Percentiles rank a stretch among this genome's conserved stretches.
These are phyloP conservation scores for Oenanthe javanica DNA, from an alignment of 140 eudicot species.

Conservation along the genomic window DNA sequence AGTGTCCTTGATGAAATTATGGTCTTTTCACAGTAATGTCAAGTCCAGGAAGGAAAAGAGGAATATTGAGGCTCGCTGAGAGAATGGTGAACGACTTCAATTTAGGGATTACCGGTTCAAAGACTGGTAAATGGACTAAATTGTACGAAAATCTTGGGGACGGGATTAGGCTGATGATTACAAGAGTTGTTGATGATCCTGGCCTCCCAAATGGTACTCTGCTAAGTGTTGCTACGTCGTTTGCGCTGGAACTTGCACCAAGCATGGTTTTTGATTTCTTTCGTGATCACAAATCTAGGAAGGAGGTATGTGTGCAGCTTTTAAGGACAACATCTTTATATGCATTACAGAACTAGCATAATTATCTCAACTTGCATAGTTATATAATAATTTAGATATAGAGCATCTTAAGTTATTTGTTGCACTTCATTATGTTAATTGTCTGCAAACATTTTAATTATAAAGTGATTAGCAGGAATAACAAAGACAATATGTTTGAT, in stretches of 20 bases:
- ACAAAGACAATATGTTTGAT: too few relatives aligned
- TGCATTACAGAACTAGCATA: not conserved
- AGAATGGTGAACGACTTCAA: constrained; percentile 59
- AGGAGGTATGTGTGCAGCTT: not conserved
- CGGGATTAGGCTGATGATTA: constrained; percentile 1
- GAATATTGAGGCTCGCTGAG: constrained; percentile 50
- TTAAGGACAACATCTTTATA: too few relatives aligned
- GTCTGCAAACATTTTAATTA: too few relatives aligned
- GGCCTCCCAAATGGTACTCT: not conserved
- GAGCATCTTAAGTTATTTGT: too few relatives aligned
- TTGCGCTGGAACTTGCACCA: not conserved
- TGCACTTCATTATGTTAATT: too few relatives aligned
- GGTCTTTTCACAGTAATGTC: constrained; percentile 29
- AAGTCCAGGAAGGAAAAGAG: constrained; percentile 44
- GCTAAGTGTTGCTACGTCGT: not conserved
- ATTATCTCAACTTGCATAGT: too few relatives aligned
- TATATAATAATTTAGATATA: too few relatives aligned
- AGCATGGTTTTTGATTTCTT: not conserved
- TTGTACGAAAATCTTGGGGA: not conserved
- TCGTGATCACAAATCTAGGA: not conserved
- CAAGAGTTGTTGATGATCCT: constrained; percentile 26
- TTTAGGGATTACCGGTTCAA: constrained; percentile 50
- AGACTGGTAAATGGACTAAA: constrained; percentile 28
- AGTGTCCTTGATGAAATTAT: not conserved
- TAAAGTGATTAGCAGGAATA: too few relatives aligned